phyloP scores from a whole-genome alignment of 352 stramenopile genomes.

The Pythium rhizo-oryzae region DNA sequence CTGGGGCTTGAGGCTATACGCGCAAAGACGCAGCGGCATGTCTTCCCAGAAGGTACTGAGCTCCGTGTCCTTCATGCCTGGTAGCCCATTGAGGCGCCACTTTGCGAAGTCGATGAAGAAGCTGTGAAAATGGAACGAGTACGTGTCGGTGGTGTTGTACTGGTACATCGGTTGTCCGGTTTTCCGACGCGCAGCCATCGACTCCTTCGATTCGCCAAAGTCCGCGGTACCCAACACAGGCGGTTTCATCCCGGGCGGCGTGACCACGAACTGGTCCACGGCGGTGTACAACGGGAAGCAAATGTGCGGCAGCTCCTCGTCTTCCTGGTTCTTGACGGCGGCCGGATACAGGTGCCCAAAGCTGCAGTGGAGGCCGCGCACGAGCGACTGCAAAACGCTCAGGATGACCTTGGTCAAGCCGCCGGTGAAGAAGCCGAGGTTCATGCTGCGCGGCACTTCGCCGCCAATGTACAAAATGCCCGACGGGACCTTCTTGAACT shows the following conservation, averaged over 20 bases:
- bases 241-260: constrained; percentile 33
- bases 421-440: constrained; percentile 58
- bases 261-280: constrained; percentile 69
- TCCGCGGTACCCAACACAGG: constrained; percentile 45
- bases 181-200: constrained; percentile 37
- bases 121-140: constrained; percentile 77
- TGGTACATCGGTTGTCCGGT: constrained; percentile 39
- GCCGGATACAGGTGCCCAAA: constrained; percentile 43
- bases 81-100: constrained; percentile 59
- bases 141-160: constrained; percentile 67
- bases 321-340: constrained; percentile 23
- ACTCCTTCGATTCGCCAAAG: constrained; percentile 58
- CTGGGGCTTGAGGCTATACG: constrained; percentile 47
- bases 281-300: constrained; percentile 68
- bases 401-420: constrained; percentile 58
- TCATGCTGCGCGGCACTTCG: constrained; percentile 55
- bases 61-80: constrained; percentile 47
- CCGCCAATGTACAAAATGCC: constrained; percentile 69
- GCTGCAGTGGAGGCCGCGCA: constrained; percentile 57
- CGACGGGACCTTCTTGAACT: constrained; percentile 61
- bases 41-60: constrained; percentile 57
- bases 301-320: constrained; percentile 68
- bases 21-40: constrained; percentile 62
- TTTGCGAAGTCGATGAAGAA: constrained; percentile 68
- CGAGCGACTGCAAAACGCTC: constrained; percentile 51